Conservation (phyloP, 176 grass and related monocot genomes). For the Oryza australiensis region DNA sequence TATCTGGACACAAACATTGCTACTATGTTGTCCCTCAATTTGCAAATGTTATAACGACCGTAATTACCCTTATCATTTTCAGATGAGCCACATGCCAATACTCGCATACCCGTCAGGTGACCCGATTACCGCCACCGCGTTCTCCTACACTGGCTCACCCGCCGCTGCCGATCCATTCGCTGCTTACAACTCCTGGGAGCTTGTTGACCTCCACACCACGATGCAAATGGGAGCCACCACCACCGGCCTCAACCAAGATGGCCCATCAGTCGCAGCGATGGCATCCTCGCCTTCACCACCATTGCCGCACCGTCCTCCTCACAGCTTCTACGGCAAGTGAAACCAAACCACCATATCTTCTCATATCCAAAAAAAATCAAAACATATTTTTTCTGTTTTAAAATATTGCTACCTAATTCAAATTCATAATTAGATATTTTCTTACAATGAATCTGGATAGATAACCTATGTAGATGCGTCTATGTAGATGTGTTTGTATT, state of each 20-base stretch:
- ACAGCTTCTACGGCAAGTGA: slow-evolving; percentile 19
- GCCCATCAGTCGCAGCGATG: not conserved
- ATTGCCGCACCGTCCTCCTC: not conserved
- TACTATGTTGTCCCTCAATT: too few species aligned
- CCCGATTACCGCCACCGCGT: not conserved
- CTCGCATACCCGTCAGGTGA: not conserved
- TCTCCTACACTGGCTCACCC: not conserved
- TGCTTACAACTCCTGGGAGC: slow-evolving; percentile 31
- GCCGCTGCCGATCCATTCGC: not conserved
- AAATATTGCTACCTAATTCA: too few species aligned
- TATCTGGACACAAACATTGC: too few species aligned
- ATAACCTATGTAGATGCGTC: too few species aligned
- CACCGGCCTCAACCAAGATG: not conserved
- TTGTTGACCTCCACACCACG: slow-evolving; percentile 32
- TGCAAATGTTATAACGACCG: too few species aligned
- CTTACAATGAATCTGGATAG: too few species aligned
- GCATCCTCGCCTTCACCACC: not conserved
- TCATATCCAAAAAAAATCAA: not conserved
- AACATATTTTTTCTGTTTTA: too few species aligned
- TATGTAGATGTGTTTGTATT: too few species aligned
- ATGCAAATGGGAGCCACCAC: not conserved
- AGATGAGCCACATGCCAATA: slow-evolving; percentile 15
- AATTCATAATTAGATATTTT: too few species aligned
- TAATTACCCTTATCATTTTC: not conserved
- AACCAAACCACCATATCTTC: not conserved